Evolutionary conservation across 306 rosid species (phyloP).

Genomic region (Casuarina cunninghamiana): DNA sequence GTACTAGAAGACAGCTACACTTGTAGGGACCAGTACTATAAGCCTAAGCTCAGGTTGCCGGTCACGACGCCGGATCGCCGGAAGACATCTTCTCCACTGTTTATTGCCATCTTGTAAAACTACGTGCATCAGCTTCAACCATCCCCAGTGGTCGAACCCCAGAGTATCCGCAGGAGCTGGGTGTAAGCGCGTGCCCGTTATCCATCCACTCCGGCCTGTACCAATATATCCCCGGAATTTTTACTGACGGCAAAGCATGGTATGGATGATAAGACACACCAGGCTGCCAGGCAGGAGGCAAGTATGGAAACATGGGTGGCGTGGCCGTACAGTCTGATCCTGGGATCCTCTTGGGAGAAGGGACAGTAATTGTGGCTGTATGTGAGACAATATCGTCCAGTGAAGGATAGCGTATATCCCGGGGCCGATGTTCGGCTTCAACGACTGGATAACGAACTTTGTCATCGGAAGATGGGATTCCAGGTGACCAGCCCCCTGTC

Average conservation of each 20-base stretch:
- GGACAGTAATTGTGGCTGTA: background rate
- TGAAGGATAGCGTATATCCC: background rate
- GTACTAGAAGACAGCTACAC: no score
- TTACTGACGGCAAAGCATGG: background rate
- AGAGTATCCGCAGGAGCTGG: background rate
- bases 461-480: background rate
- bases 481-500: background rate
- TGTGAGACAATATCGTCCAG: background rate
- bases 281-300: background rate
- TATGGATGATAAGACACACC: background rate
- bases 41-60: background rate
- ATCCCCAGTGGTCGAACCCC: slow-evolving; percentile 1
- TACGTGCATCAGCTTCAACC: background rate
- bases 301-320: background rate
- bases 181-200: background rate
- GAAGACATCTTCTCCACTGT: background rate
- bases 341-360: slow-evolving; percentile 2
- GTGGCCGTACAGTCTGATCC: background rate
- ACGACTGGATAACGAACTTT: background rate
- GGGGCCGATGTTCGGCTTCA: background rate
- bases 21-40: no score
- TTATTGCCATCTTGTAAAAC: background rate
- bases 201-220: slow-evolving; percentile 1
- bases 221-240: slow-evolving; percentile 2
- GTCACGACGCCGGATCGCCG: background rate